Evolutionary conservation across 371 early-diverging fungal genomes (phyloP).

Genomic region (Syncephalastrum monosporum): DNA sequence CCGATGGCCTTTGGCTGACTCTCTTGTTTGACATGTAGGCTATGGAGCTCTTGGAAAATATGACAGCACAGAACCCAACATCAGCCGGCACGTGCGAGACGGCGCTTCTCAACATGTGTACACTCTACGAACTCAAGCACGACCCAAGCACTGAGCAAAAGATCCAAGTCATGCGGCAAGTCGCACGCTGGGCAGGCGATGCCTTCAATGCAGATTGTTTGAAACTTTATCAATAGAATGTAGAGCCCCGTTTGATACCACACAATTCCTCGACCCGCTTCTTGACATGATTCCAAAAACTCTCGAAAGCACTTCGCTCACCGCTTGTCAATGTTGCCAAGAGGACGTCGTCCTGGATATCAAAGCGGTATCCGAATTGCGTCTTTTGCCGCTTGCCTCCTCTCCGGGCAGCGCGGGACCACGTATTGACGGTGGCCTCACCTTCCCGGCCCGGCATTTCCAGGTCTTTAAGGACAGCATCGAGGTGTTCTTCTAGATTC

Average conservation of each 20-base stretch:
- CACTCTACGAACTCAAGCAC: conserved; percentile 57
- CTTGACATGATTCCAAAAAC: conserved; percentile 53
- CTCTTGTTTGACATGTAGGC: conserved; percentile 15
- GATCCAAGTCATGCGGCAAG: conserved; percentile 49
- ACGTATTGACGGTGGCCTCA: conserved; percentile 30
- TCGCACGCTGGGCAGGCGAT: conserved; percentile 63
- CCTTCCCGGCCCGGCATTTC: conserved; percentile 20
- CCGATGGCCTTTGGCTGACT: background rate
- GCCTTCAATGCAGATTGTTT: conserved; percentile 53
- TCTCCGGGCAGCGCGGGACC: conserved; percentile 52
- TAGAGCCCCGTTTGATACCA: conserved; percentile 35
- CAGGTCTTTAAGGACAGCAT: conserved; percentile 31
- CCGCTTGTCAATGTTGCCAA: conserved; percentile 11
- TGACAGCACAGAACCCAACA: conserved; percentile 34
- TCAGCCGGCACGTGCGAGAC: conserved; percentile 57
- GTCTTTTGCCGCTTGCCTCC: conserved; percentile 23
- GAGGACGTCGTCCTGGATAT: conserved; percentile 3
- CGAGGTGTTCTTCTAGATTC: conserved; percentile 12
- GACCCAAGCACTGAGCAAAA: conserved; percentile 52
- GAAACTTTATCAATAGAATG: conserved; percentile 31
- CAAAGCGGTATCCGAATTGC: conserved; percentile 27
- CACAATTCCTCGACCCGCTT: conserved; percentile 56
- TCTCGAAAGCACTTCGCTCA: conserved; percentile 38
- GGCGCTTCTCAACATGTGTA: conserved; percentile 58
- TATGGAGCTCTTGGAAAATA: conserved; percentile 26